phyloP scores from a whole-genome alignment of 768 basidiomycete species.

The Austroboletus festivus region DNA sequence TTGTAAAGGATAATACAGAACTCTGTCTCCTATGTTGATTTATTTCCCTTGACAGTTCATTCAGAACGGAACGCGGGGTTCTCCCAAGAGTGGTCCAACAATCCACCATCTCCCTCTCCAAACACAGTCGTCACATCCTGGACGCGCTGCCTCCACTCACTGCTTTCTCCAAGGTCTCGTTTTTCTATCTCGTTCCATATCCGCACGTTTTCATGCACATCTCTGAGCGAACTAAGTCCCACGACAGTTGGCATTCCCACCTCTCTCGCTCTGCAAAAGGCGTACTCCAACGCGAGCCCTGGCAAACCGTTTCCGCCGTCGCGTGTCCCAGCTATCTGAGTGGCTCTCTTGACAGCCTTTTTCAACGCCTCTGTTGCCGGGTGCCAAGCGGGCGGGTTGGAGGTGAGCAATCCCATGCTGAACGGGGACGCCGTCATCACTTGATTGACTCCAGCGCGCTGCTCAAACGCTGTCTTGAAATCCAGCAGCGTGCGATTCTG shows the following conservation, averaged over 20 bases:
- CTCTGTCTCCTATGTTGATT: too few species aligned
- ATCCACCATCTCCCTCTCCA: slow-evolving; percentile 38
- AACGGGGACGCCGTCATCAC: slow-evolving; percentile 79
- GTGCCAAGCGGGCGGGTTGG: slow-evolving; percentile 65
- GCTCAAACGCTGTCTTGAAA: slow-evolving; percentile 55
- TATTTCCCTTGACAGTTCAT: neutral
- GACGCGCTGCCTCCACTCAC: slow-evolving; percentile 41
- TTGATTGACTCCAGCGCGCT: slow-evolving; percentile 63
- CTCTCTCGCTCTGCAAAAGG: slow-evolving; percentile 48
- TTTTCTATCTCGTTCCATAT: slow-evolving; percentile 64
- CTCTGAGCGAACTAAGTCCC: slow-evolving; percentile 64
- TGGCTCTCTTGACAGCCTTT: slow-evolving; percentile 41
- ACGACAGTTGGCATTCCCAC: slow-evolving; percentile 60
- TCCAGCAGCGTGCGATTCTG: slow-evolving; percentile 62
- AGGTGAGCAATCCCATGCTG: slow-evolving; percentile 76
- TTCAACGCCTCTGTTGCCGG: slow-evolving; percentile 59
- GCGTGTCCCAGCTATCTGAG: slow-evolving; percentile 31
- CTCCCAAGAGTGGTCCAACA: slow-evolving; percentile 71
- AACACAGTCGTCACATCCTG: slow-evolving; percentile 42
- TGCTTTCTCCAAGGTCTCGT: slow-evolving; percentile 32
- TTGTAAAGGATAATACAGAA: slow-evolving; percentile 24
- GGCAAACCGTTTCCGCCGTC: slow-evolving; percentile 44
- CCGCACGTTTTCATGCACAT: slow-evolving; percentile 71
- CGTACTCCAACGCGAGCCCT: slow-evolving; percentile 71
- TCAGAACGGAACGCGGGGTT: slow-evolving; percentile 40